Base-by-base conservation (phyloP, 805 yeast genomes). In the Starmera caribaea region DNA sequence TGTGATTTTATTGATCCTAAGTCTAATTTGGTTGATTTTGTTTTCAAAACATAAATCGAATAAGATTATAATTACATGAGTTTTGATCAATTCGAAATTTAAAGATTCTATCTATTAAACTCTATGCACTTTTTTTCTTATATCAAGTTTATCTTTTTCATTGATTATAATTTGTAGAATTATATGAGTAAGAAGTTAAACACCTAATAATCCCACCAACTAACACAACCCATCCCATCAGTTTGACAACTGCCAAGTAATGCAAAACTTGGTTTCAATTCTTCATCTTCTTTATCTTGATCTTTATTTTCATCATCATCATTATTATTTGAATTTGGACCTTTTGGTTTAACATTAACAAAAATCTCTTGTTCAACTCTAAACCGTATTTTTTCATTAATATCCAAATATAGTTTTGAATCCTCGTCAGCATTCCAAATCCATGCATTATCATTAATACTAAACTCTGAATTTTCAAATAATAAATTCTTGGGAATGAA, bases 171-270 rank as follows among this genome's bases (percentile, higher is more conserved):
- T n/a, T n/a, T n/a, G n/a, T n/a, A n/a, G n/a, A n/a, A n/a, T n/a
- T n/a, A n/a, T n/a, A n/a, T n/a, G n/a, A n/a, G n/a, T n/a, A n/a
- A n/a, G n/a, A n/a, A n/a, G n/a, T n/a, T n/a, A n/a, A n/a, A n/a
- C n/a, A n/a, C 11, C 34, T 30, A 14, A 57, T 55, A 79, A 53
- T 84, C 94, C 98, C 98, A 90, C 98, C 98, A 92, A 41, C 89
- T 76, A 32, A 86, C 79, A 50, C 94, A 77, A 5, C 98, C 98
- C 94, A 88, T 86, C 34, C 98, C 98, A 53, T 88, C 96, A 3
- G 87, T 78, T 58, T 88, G 96, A 58, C 97, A 88, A 46, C 95
- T 83, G 14, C 90, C 97, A 26, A 85, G 61, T 24, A 90, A 62
- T 9, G 87, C 85, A 62, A 87, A 89, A 13, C 96, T 87, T 10